A percentile compares a stretch with the other conserved stretches of the same genome.
Evolutionary conservation across 768 basidiomycete species (phyloP).

Genomic region (Lactifluus hygrophoroides): DNA sequence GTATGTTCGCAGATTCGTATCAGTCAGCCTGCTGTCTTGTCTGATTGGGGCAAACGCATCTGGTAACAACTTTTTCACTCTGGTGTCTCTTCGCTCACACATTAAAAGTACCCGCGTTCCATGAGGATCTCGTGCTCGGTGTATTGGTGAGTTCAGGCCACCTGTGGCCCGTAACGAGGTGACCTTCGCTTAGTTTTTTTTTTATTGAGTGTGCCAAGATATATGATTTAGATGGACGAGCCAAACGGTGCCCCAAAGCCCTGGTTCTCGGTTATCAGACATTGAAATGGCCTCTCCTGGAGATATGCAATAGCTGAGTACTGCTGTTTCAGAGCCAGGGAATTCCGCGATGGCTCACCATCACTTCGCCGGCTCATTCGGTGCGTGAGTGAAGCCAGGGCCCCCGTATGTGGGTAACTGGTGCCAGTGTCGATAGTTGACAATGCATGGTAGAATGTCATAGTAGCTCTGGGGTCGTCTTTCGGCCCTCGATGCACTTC

Average conservation of each 20-base stretch:
- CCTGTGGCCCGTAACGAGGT: neutral
- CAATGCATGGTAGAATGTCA: neutral
- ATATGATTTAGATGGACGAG: neutral
- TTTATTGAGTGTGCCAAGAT: too few relatives aligned
- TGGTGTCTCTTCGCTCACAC: neutral
- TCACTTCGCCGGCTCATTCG: conserved; percentile 3
- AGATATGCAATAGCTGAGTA: neutral
- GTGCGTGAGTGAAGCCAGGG: neutral
- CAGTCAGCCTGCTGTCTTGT: neutral
- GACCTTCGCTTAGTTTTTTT: neutral
- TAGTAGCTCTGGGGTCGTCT: too few relatives aligned
- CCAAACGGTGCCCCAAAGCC: neutral
- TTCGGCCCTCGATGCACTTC: too few relatives aligned
- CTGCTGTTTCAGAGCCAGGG: too few relatives aligned
- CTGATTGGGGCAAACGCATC: too few relatives aligned
- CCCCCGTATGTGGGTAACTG: neutral
- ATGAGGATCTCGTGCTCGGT: neutral
- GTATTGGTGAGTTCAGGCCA: neutral
- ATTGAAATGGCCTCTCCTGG: neutral
- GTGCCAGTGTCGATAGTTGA: neutral
- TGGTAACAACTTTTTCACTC: too few relatives aligned
- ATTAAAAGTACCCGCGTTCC: neutral
- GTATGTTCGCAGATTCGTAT: too few relatives aligned
- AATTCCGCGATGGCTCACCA: neutral
- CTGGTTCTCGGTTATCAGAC: neutral